phyloP scores from a whole-genome alignment of 1,284 basidiomycete genomes.

The Serendipita sp. region DNA sequence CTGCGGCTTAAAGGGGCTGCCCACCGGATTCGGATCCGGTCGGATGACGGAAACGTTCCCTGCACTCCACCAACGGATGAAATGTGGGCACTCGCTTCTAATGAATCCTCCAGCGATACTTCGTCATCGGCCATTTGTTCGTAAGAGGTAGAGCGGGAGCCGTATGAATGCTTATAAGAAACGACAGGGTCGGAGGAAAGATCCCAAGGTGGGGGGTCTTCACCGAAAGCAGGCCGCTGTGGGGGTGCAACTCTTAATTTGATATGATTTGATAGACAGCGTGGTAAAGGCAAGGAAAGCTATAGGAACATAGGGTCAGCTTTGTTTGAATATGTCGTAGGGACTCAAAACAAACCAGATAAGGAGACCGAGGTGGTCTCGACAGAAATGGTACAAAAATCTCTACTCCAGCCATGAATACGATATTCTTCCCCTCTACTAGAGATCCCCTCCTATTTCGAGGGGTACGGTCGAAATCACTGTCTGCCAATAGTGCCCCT shows the following conservation, averaged over 20 bases:
- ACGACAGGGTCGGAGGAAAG: slow-evolving; percentile 63
- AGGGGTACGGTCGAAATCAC: slow-evolving; percentile 23
- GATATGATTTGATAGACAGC: slow-evolving; percentile 60
- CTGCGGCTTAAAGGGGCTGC: slow-evolving; percentile 37
- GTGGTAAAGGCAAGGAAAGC: slow-evolving; percentile 38
- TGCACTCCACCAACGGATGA: slow-evolving; percentile 50
- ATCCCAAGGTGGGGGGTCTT: slow-evolving; percentile 54
- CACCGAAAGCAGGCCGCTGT: slow-evolving; percentile 59
- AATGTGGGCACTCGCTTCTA: slow-evolving; percentile 34
- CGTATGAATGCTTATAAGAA: slow-evolving; percentile 36
- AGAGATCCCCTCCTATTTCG: slow-evolving; percentile 32
- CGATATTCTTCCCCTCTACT: slow-evolving; percentile 36
- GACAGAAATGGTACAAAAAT: slow-evolving; percentile 56
- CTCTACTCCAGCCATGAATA: slow-evolving; percentile 66
- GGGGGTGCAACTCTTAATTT: slow-evolving; percentile 58
- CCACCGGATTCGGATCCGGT: slow-evolving; percentile 61
- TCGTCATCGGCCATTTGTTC: slow-evolving; percentile 66
- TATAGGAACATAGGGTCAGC: slow-evolving; percentile 1
- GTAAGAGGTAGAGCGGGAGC: slow-evolving; percentile 42
- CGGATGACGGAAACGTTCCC: slow-evolving; percentile 63
- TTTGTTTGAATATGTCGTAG: not conserved
- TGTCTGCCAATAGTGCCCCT: slow-evolving; percentile 19
- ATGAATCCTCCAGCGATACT: slow-evolving; percentile 46
- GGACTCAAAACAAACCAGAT: slow-evolving; percentile 30
- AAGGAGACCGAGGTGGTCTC: slow-evolving; percentile 52